phyloP scores from a whole-genome alignment of 2,329 filamentous ascomycete species.

The Colletotrichum sp. region DNA sequence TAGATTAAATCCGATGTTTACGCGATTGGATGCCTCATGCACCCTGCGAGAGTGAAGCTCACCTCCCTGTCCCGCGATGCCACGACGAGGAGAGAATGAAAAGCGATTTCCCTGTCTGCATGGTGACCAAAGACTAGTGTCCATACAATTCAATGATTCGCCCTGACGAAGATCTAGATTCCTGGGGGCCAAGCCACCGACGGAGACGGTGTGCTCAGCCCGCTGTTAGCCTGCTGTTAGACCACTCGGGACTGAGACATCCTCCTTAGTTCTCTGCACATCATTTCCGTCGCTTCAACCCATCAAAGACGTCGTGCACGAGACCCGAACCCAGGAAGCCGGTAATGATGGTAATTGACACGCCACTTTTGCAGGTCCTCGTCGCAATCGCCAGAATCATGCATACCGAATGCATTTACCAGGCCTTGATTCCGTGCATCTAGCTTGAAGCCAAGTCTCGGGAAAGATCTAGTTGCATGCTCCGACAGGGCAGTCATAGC shows the following conservation, averaged over 20 bases:
- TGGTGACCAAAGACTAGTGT: too few species aligned
- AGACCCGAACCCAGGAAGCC: background rate
- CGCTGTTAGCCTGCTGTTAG: background rate
- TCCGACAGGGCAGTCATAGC: background rate
- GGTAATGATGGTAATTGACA: background rate
- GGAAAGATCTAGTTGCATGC: background rate
- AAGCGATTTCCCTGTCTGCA: background rate
- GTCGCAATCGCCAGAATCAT: background rate
- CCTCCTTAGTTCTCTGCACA: background rate
- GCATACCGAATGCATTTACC: background rate
- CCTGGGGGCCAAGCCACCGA: background rate
- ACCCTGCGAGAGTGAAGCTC: background rate
- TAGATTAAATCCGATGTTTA: background rate
- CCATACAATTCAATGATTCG: background rate
- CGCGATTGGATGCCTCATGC: background rate
- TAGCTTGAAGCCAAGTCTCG: background rate
- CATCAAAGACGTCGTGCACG: background rate
- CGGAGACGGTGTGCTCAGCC: background rate
- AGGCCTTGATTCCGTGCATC: background rate
- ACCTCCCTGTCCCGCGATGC: background rate
- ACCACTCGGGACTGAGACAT: background rate
- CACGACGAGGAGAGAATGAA: background rate
- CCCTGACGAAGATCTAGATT: background rate
- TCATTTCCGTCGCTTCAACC: background rate
- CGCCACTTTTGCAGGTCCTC: background rate